Percentiles rank a stretch among this genome's conserved stretches.
These are phyloP conservation scores for Xylaria sp. DNA, from an alignment of 2,329 filamentous ascomycete species.

Conservation along the genomic window DNA sequence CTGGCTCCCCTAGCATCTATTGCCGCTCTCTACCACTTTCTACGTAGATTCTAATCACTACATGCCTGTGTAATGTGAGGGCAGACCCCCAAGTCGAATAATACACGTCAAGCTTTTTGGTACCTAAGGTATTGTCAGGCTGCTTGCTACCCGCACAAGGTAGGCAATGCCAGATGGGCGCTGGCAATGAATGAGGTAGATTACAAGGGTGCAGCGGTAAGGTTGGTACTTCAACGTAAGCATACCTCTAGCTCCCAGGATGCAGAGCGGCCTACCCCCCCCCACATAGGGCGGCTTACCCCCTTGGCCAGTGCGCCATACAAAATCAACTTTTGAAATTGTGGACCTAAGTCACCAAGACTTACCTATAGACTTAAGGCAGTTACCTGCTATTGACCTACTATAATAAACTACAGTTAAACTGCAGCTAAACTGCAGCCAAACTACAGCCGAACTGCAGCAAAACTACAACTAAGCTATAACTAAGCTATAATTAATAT, in stretches of 20 bases:
- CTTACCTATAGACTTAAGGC: no score
- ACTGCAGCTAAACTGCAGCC: no score
- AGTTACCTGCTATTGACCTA: no score
- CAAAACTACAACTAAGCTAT: no score
- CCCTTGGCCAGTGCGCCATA: no score
- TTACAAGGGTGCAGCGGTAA: slow-evolving; percentile 7
- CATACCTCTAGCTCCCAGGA: not conserved
- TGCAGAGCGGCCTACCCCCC: no score
- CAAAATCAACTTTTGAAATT: no score
- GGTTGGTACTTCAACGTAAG: slow-evolving; percentile 18
- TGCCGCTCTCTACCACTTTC: slow-evolving; percentile 7
- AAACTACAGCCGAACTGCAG: no score
- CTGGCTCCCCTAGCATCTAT: slow-evolving; percentile 20
- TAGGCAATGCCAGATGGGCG: slow-evolving; percentile 10
- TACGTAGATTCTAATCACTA: not conserved
- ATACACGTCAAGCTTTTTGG: not conserved
- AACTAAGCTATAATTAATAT: no score
- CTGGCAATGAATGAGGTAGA: not conserved
- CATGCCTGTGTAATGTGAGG: not conserved
- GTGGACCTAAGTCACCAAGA: no score
- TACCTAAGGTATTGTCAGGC: slow-evolving; percentile 21
- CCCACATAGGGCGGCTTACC: no score
- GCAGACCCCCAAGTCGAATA: not conserved
- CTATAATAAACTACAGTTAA: no score
- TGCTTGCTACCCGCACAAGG: not conserved